Evolutionary conservation across 2,329 filamentous ascomycete species (phyloP).

Genomic region (Sclerotinia sclerotiorum): DNA sequence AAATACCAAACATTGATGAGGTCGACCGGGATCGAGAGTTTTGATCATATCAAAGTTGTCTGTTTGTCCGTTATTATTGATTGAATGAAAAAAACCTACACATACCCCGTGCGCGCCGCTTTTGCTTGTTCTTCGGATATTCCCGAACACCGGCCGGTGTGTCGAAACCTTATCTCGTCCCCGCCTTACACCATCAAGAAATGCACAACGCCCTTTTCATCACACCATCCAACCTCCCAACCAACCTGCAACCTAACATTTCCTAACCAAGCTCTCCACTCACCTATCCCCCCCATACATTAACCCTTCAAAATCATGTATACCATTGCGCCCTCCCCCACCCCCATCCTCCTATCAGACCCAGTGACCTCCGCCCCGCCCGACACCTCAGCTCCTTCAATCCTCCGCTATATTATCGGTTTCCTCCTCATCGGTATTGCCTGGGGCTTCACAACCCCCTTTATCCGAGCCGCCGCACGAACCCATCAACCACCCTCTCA

Average conservation of each 20-base stretch:
- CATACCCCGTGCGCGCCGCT: neutral
- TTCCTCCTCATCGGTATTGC: slow-evolving; percentile 89
- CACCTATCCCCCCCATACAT: too few relatives aligned
- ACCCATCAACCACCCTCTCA: slow-evolving; percentile 66
- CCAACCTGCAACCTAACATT: slow-evolving; percentile 1
- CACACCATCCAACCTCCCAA: neutral
- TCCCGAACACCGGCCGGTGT: neutral
- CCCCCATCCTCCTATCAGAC: slow-evolving; percentile 13
- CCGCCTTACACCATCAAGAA: neutral
- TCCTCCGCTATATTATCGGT: slow-evolving; percentile 81
- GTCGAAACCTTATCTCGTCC: neutral
- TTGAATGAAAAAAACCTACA: neutral
- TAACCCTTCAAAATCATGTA: slow-evolving; percentile 14
- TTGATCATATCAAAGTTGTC: neutral
- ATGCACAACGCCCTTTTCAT: neutral
- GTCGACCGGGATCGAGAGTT: neutral
- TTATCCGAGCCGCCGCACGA: slow-evolving; percentile 83
- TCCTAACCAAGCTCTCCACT: neutral
- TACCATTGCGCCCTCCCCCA: slow-evolving; percentile 21
- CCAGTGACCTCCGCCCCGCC: slow-evolving; percentile 9
- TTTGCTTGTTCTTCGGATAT: neutral
- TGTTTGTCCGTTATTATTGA: too few relatives aligned
- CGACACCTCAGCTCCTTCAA: slow-evolving; percentile 43
- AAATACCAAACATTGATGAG: neutral
- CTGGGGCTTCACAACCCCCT: slow-evolving; percentile 90